Base-by-base conservation (phyloP, 768 basidiomycete genomes). In the Butyriboletus loyo region DNA sequence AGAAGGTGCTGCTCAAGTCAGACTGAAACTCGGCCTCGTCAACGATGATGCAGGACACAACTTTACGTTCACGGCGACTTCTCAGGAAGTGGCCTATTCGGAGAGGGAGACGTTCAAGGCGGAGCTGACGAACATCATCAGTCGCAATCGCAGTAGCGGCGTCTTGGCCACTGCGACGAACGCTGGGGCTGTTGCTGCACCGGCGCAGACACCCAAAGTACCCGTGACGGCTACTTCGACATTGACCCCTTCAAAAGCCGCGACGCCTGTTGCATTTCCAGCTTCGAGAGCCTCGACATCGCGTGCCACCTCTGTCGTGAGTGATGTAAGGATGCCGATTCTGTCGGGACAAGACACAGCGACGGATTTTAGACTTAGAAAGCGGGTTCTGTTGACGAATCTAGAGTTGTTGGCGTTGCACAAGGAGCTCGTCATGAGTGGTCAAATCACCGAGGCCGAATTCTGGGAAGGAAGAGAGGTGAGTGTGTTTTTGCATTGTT, bases 401-500 rank as follows among this genome's bases (percentile, higher is more conserved):
- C 81, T 87, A 1, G 90, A 92, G 52, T 77, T 98, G 49, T 85
- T 84, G 19, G 69, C 81, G 11, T 74, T 99, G 39, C 95, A 98
- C 68, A 83, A 85, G 35, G 91, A 96, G 44, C 81, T 98, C 54
- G 97, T 98, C 41, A 83, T 91, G 70, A 77, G 76, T 27, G 84
- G 86, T 10, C 86, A 90, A 57, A 88, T 99, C 28, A 87, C 87
- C 1, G 95, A 98, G 69, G 81, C 83, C 0, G 97, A 99, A 59
- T 99, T 98, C 68, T 98, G 97, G 97, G 93, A 94, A 55, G 92
- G 93, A 30, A 79, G 97, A 64, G 89, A 97, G 81, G 92, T 97
- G 66, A 48, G 62, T 41, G 55, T 45, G n/a, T 25, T 21, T 24
- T 31, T 49, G 43, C 34, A 19, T 43, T 40, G 49, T 58, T 45